Evolutionary conservation across 805 yeast species (phyloP).

Genomic region (Ogataea wickerhamii): DNA sequence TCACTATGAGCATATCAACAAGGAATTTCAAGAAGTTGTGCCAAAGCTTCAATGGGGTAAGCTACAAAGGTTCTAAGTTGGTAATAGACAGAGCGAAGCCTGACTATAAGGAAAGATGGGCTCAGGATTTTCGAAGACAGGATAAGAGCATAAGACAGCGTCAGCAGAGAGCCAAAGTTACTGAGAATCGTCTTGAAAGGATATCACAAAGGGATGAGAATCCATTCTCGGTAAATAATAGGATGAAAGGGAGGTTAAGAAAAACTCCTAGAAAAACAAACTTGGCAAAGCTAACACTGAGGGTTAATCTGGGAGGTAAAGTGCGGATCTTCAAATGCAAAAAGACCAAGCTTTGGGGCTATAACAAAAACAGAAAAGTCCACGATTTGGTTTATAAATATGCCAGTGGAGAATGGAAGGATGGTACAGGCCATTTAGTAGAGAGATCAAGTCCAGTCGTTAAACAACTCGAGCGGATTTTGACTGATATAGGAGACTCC

Average conservation of each 20-base stretch:
- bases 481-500: not conserved
- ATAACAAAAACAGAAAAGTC: constrained; percentile 59
- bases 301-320: constrained; percentile 58
- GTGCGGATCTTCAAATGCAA: constrained; percentile 54
- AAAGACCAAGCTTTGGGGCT: constrained; percentile 90
- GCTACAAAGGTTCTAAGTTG: constrained; percentile 70
- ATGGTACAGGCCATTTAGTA: constrained; percentile 73
- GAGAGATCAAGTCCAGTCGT: constrained; percentile 40
- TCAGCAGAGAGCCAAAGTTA: constrained; percentile 33
- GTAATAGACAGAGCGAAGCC: constrained; percentile 61
- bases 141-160: constrained; percentile 30
- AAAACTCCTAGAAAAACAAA: constrained; percentile 46
- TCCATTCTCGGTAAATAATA: constrained; percentile 26
- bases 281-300: constrained; percentile 54
- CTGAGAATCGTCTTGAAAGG: constrained; percentile 35
- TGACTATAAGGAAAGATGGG: constrained; percentile 45
- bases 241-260: constrained; percentile 57
- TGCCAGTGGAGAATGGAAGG: constrained; percentile 69
- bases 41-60: constrained; percentile 61
- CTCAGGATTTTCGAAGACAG: constrained; percentile 41
- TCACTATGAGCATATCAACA: constrained; percentile 53
- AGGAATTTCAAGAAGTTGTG: constrained; percentile 48
- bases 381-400: constrained; percentile 64
- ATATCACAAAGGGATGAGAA: constrained; percentile 44
- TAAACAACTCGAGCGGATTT: not conserved